These are phyloP conservation scores for Penicillium sp. DNA, from an alignment of 2,329 filamentous ascomycete genomes.

Conservation along the genomic window DNA sequence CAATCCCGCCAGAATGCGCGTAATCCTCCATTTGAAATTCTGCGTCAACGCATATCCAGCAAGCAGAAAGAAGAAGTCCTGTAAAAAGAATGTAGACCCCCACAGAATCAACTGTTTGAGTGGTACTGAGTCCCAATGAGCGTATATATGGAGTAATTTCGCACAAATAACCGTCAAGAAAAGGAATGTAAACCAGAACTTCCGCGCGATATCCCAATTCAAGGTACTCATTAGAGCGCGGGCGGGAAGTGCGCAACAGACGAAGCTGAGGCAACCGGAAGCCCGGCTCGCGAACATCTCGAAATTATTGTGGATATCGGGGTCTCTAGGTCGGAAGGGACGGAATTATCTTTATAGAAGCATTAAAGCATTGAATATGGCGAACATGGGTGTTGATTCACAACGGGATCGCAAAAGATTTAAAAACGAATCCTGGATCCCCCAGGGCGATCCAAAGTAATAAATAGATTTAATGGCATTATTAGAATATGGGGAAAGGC, in stretches of 20 bases:
- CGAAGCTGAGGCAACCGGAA: slow-evolving; percentile 1
- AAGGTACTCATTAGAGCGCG: slow-evolving; percentile 8
- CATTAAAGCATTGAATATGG: neutral
- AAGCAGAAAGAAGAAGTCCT: slow-evolving; percentile 19
- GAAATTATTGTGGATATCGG: neutral
- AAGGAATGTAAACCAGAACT: slow-evolving; percentile 22
- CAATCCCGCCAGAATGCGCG: slow-evolving; percentile 6
- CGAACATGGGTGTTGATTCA: neutral
- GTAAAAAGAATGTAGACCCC: slow-evolving; percentile 25
- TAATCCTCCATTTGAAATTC: slow-evolving; percentile 7
- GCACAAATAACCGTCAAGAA: slow-evolving; percentile 20
- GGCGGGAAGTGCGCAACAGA: slow-evolving; percentile 16
- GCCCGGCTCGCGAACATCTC: slow-evolving; percentile 1
- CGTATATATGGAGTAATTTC: slow-evolving; percentile 24
- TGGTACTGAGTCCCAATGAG: slow-evolving; percentile 21
- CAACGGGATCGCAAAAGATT: neutral
- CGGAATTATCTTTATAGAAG: neutral
- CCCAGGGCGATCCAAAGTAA: neutral
- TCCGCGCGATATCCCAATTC: slow-evolving; percentile 13
- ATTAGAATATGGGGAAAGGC: slow-evolving; percentile 10
- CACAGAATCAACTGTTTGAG: slow-evolving; percentile 15
- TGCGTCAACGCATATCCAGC: slow-evolving; percentile 11
- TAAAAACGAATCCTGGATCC: neutral
- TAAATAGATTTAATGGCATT: slow-evolving; percentile 13
- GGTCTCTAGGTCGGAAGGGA: neutral